These are phyloP conservation scores for Erysimum cheiri DNA, from an alignment of 441 rosid genomes.

Conservation along the genomic window DNA sequence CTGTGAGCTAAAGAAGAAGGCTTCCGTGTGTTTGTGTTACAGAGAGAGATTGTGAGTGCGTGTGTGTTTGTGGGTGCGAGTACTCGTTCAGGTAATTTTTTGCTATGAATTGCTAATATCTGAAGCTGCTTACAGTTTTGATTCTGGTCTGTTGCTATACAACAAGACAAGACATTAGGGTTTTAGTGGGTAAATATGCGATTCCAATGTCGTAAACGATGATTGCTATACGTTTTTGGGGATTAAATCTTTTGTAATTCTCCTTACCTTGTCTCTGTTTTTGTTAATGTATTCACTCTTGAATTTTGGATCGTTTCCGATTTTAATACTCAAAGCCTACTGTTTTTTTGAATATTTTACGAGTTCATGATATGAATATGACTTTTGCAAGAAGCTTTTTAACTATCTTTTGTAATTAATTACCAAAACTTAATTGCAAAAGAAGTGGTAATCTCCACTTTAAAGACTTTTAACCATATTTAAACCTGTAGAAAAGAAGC, in stretches of 20 bases:
- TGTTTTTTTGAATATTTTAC: not conserved
- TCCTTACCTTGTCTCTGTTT: not conserved
- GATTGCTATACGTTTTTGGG: conserved; percentile 25
- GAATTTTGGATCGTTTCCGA: conserved; percentile 13
- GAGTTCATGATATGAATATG: conserved; percentile 13
- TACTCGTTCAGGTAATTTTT: conserved; percentile 30
- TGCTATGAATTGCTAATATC: conserved; percentile 19
- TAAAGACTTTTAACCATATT: not conserved
- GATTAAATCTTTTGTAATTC: not conserved
- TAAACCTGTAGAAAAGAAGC: not conserved
- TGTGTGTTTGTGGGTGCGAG: conserved; percentile 10
- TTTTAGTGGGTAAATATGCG: conserved; percentile 43
- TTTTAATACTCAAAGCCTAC: conserved; percentile 3
- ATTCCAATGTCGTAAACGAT: conserved; percentile 4
- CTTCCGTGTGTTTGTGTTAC: conserved; percentile 6
- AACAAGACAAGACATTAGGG: not conserved
- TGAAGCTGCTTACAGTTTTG: conserved; percentile 36
- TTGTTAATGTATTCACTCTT: conserved; percentile 7
- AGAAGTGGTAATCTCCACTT: not conserved
- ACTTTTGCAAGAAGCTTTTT: not conserved
- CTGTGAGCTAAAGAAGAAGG: conserved; percentile 29
- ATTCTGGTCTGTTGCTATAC: conserved; percentile 20
- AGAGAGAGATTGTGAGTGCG: conserved; percentile 2
- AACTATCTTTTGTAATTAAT: not conserved
- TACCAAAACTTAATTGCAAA: not conserved